Evolutionary conservation across 163 green algal genomes (phyloP).

Genomic region (Chloromonas sp.): DNA sequence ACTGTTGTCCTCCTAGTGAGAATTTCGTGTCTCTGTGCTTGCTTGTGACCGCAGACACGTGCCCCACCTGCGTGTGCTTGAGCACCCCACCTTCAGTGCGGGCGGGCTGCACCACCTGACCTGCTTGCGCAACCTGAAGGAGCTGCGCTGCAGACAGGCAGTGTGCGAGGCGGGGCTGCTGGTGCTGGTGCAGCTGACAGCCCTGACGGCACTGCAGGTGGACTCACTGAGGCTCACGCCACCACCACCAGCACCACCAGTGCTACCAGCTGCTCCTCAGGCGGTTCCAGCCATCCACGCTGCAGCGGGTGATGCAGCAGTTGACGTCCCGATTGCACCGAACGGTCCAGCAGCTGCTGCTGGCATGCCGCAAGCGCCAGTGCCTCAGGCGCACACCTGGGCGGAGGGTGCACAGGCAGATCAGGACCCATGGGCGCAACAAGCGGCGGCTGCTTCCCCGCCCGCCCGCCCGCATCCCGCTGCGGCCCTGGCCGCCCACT

Average conservation of each 20-base stretch:
- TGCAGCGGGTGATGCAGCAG: too few species aligned
- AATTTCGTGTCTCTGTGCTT: too few species aligned
- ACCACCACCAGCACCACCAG: background rate
- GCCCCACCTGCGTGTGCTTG: background rate
- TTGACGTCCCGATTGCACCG: too few species aligned
- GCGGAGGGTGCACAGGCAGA: background rate
- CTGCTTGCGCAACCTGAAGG: background rate
- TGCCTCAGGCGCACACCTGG: too few species aligned
- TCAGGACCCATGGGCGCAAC: background rate
- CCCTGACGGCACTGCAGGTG: background rate
- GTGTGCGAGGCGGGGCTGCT: background rate
- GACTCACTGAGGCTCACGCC: background rate
- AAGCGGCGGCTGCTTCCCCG: background rate
- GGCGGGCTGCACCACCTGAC: conserved; percentile 1
- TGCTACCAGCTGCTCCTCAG: background rate
- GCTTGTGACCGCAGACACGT: background rate
- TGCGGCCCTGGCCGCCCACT: background rate
- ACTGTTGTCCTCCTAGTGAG: too few species aligned
- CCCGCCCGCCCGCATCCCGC: background rate
- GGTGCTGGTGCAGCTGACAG: background rate
- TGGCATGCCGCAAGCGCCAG: too few species aligned
- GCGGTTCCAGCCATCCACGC: too few species aligned
- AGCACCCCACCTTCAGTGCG: background rate
- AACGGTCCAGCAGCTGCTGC: too few species aligned
- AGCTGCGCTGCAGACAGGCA: background rate